A percentile compares a stretch with the other conserved stretches of the same genome.
Evolutionary conservation across 164 flowering plant genomes (phyloP).

Genomic region (grape (Vitis vinifera)): DNA sequence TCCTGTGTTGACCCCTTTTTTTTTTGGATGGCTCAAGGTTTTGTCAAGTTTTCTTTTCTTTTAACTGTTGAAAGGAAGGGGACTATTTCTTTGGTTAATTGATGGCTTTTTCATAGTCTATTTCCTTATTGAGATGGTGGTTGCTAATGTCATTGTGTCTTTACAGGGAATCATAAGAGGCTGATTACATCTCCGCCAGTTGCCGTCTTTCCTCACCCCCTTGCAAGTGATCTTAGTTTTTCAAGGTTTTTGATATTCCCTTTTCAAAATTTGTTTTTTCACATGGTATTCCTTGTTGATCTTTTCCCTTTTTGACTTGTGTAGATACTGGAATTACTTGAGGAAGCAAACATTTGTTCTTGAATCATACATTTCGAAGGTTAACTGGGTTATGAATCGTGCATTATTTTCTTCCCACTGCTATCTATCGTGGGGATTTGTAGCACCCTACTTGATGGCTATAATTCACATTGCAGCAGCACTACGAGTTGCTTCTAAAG

Average conservation of each 20-base stretch:
- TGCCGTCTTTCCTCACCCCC: conserved; percentile 96
- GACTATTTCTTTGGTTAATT: too few species aligned
- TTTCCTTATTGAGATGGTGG: background rate
- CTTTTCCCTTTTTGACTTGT: conserved; percentile 19
- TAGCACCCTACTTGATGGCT: conserved; percentile 81
- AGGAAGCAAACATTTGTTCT: conserved; percentile 97
- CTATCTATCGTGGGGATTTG: conserved; percentile 97
- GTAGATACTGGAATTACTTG: conserved; percentile 97
- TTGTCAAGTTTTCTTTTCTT: too few species aligned
- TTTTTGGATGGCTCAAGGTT: too few species aligned
- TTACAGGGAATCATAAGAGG: conserved; percentile 79
- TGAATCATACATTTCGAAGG: conserved; percentile 73
- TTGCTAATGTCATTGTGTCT: conserved; percentile 5
- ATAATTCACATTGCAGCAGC: conserved; percentile 71
- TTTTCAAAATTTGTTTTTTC: conserved; percentile 1
- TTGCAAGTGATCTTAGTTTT: conserved; percentile 89
- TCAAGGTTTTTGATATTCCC: conserved; percentile 49
- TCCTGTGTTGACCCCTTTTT: too few species aligned
- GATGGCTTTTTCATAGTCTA: background rate
- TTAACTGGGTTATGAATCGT: conserved; percentile 87
- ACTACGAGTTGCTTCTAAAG: conserved; percentile 35
- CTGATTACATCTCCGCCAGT: conserved; percentile 95
- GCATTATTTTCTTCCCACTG: conserved; percentile 85
- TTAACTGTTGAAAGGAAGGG: too few species aligned
- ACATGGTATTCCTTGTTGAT: conserved; percentile 4